These are phyloP conservation scores for Dactylellina parvicollis DNA, from an alignment of 2,329 filamentous ascomycete species.

Conservation along the genomic window DNA sequence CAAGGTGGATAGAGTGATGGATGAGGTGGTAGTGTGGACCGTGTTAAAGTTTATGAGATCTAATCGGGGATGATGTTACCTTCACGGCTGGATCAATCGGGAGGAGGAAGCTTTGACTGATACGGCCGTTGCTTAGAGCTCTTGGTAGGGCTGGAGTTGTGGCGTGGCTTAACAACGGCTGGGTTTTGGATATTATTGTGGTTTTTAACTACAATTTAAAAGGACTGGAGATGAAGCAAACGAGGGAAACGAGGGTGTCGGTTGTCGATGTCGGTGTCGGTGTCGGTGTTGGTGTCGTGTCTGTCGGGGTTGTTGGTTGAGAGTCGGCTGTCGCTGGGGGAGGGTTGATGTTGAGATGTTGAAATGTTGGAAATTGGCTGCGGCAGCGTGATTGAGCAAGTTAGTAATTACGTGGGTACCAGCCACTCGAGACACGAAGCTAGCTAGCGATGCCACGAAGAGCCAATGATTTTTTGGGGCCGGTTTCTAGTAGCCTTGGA, in stretches of 20 bases:
- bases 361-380: constrained; percentile 12
- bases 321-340: neutral
- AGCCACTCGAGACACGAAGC: constrained; percentile 4
- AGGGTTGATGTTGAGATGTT: constrained; percentile 9
- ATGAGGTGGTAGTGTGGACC: neutral
- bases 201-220: constrained; percentile 42
- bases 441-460: neutral
- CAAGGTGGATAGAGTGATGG: neutral
- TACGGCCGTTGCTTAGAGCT: constrained; percentile 21
- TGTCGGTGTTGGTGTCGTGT: neutral
- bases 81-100: constrained; percentile 37
- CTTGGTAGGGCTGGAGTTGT: constrained; percentile 15
- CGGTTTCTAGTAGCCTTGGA: neutral
- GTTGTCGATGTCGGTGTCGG: neutral
- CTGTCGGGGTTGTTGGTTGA: neutral
- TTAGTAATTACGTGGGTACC: constrained; percentile 25
- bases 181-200: constrained; percentile 39
- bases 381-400: constrained; percentile 43
- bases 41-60: constrained; percentile 11
- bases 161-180: constrained; percentile 33
- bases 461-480: neutral
- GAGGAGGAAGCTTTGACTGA: neutral
- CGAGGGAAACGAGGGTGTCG: neutral
- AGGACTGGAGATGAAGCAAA: constrained; percentile 1
- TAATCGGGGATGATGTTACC: constrained; percentile 29